Conservation (phyloP, 208 protist species). For the Leishmania arabica region DNA sequence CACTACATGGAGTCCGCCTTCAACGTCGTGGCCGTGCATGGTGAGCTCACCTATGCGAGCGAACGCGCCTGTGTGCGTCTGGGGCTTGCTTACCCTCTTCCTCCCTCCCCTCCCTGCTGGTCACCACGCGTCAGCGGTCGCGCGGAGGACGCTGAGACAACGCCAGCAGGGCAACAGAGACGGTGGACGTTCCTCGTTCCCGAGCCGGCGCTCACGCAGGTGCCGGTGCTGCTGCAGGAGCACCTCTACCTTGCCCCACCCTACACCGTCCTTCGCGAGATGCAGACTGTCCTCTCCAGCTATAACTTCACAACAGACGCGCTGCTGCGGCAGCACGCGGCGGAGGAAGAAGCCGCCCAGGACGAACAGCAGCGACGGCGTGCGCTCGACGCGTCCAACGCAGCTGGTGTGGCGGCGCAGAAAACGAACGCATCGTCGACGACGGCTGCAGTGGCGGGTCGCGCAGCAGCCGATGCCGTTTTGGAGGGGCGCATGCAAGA, state of each 20-base stretch:
- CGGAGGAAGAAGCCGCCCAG: neutral
- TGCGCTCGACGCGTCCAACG: neutral
- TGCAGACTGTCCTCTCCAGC: constrained; percentile 42
- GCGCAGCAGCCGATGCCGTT: neutral
- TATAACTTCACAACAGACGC: constrained; percentile 66
- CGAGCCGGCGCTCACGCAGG: constrained; percentile 36
- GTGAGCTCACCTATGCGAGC: constrained; percentile 28
- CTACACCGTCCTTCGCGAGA: constrained; percentile 45
- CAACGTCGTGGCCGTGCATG: constrained; percentile 33
- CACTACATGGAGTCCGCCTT: constrained; percentile 34
- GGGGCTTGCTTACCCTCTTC: constrained; percentile 1
- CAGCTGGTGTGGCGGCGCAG: neutral
- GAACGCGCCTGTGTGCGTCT: constrained; percentile 18
- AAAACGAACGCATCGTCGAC: neutral
- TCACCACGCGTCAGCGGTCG: neutral
- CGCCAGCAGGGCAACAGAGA: neutral
- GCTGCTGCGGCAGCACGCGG: constrained; percentile 29
- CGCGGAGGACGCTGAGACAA: neutral
- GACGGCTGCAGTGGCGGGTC: neutral
- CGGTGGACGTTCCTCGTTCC: constrained; percentile 58
- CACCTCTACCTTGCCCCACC: constrained; percentile 61
- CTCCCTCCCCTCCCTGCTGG: neutral
- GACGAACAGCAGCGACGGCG: neutral
- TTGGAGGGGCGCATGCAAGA: neutral
- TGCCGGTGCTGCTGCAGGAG: constrained; percentile 35